phyloP scores from a whole-genome alignment of 441 rosid species.

The Hypseocharis bilobata region DNA sequence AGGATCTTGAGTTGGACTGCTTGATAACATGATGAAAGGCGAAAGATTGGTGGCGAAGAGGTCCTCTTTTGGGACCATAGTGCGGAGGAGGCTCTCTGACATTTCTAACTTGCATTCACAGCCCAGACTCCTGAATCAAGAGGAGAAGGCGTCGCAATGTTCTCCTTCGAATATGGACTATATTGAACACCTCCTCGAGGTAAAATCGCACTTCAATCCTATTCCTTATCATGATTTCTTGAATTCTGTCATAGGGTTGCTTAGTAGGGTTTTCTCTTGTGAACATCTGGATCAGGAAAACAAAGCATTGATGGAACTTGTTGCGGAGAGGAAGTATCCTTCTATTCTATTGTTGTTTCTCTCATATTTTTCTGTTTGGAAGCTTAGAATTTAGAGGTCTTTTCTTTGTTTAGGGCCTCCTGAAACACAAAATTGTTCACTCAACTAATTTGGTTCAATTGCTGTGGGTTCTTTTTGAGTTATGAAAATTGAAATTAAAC shows the following conservation, averaged over 20 bases:
- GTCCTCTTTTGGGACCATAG: constrained; percentile 42
- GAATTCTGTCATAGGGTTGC: neutral
- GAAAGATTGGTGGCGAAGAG: constrained; percentile 54
- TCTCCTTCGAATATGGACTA: constrained; percentile 26
- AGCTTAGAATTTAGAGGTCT: too few relatives aligned
- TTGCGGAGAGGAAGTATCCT: constrained; percentile 73
- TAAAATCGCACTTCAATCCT: constrained; percentile 14
- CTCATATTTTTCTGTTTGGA: neutral
- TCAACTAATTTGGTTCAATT: too few relatives aligned
- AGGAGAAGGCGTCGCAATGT: constrained; percentile 19
- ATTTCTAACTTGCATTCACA: constrained; percentile 55
- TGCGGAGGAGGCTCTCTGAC: constrained; percentile 53
- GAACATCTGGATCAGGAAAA: constrained; percentile 46
- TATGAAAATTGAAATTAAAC: too few relatives aligned
- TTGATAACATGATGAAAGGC: constrained; percentile 27
- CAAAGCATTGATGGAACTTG: constrained; percentile 42
- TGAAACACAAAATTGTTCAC: too few relatives aligned
- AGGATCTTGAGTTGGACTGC: neutral
- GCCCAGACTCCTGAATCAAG: constrained; percentile 20
- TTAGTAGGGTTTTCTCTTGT: neutral
- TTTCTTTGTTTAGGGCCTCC: too few relatives aligned
- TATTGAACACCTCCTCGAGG: constrained; percentile 50
- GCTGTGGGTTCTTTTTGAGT: too few relatives aligned
- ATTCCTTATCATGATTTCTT: neutral
- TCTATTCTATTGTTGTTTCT: neutral